Evolutionary conservation across 2,329 filamentous ascomycete species (phyloP), one percentile per base, ranked within the genome.

Genomic region (Lachnellula arida): DNA sequence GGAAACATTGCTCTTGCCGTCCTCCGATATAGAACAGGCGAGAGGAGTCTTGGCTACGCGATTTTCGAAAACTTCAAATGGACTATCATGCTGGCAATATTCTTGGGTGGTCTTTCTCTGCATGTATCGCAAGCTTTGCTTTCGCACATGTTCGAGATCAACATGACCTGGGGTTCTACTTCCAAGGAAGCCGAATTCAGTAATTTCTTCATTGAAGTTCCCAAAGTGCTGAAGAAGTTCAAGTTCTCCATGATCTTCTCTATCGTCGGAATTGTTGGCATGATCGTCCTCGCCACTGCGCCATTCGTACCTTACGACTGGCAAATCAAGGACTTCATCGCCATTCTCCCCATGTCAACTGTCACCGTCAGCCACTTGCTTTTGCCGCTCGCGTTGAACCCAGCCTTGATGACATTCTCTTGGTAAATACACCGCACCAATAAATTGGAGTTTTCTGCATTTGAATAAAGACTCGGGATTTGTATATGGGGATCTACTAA

Each of bases 111-210:
- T 40, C 78, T 94, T 49, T 89, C 85, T 1, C 80, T 95, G 37
- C 89, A 95, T 73, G 82, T 96, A 49, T 89, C 84, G 32, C 87
- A 92, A 70, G 90, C 90, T 1, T 76, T 96, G 35, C 73, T 94
- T 46, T 80, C 85, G 4, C 91, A 95, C 75, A 89, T 94, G 82
- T 89, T 94, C 70, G 84, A 89, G 74, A 84, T 93, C 68, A 81
- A 94, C 73, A 93, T 94, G 86, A 83, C 82, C 3, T 94, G 90
- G 90, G 89, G 89, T 50, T 85, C 89, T 1, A 95, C 91, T 0
- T 81, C 85, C 42, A 95, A 95, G 74, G 91, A 96, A 74, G 82
- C 83, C 49, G 87, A 91, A 65, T 85, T 87, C 67, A 86, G 87
- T 25, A 88, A 90, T 72, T 95, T 95, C 74, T 93, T 92, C 74